These are phyloP conservation scores for Simmondsia chinensis DNA, from an alignment of 148 eudicot species.

Conservation along the genomic window DNA sequence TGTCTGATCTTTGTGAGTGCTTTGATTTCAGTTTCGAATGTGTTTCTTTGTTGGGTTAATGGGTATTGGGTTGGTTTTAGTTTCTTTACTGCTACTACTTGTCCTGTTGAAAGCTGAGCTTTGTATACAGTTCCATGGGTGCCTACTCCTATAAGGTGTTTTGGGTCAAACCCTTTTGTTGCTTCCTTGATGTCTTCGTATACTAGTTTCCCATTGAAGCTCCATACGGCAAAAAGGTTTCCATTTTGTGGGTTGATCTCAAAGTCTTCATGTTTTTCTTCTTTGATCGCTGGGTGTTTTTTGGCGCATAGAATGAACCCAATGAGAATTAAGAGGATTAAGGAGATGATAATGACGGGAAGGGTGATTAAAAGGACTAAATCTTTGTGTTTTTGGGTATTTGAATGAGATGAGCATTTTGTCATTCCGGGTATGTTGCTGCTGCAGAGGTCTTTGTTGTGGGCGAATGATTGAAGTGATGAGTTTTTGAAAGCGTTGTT, in stretches of 20 bases:
- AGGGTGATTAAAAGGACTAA: constrained; percentile 7
- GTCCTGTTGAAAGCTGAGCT: constrained; percentile 32
- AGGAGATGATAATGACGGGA: constrained; percentile 11
- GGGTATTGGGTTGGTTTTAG: constrained; percentile 13
- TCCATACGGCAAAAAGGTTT: constrained; percentile 21
- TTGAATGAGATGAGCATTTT: constrained; percentile 9
- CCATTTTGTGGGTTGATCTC: constrained; percentile 4
- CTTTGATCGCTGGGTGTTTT: too few relatives aligned
- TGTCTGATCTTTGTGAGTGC: constrained; percentile 34
- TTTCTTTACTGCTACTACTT: constrained; percentile 41
- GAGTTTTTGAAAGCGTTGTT: constrained; percentile 22
- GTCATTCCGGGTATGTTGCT: constrained; percentile 23
- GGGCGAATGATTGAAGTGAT: constrained; percentile 12
- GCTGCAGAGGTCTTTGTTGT: constrained; percentile 32
- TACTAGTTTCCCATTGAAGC: constrained; percentile 19
- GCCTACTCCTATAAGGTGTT: constrained; percentile 34
- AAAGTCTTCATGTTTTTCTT: not conserved
- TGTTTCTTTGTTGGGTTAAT: constrained; percentile 5
- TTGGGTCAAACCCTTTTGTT: constrained; percentile 25
- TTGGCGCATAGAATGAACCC: constrained; percentile 1
- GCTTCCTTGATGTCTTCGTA: constrained; percentile 30
- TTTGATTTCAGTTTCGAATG: constrained; percentile 25
- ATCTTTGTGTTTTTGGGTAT: not conserved
- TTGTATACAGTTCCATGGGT: constrained; percentile 36
- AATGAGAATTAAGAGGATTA: constrained; percentile 8